These are phyloP conservation scores for Alternaria angustiovoidea DNA, from an alignment of 2,329 filamentous ascomycete genomes.

Conservation along the genomic window DNA sequence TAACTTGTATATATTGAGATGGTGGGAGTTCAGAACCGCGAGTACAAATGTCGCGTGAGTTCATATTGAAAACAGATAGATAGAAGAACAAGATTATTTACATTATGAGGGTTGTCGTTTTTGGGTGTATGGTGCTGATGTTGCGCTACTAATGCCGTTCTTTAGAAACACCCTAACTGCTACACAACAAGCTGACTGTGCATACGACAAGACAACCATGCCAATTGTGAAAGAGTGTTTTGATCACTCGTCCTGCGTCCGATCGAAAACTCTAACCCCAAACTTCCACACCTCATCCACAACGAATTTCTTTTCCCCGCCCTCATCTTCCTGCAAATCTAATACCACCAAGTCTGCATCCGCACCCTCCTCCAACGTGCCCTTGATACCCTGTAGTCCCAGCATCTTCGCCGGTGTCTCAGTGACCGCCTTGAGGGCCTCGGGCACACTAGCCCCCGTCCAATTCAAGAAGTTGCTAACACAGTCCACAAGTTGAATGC, in stretches of 20 bases:
- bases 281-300: conserved; percentile 86
- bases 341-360: conserved; percentile 71
- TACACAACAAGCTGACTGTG: background rate
- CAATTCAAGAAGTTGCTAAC: conserved; percentile 82
- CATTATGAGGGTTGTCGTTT: background rate
- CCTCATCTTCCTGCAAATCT: conserved; percentile 60
- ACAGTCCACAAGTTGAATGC: conserved; percentile 79
- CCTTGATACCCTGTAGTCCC: conserved; percentile 72
- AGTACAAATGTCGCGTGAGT: conserved; percentile 14
- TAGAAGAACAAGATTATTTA: conserved; percentile 10
- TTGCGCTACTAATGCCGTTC: background rate
- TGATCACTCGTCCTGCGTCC: conserved; percentile 2
- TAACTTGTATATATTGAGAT: conserved; percentile 15
- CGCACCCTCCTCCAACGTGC: conserved; percentile 57
- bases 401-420: conserved; percentile 80
- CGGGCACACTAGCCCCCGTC: conserved; percentile 72
- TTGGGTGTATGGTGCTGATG: background rate
- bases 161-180: too few relatives aligned
- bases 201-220: background rate
- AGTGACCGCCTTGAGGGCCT: conserved; percentile 76
- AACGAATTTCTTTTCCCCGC: conserved; percentile 61
- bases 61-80: conserved; percentile 10
- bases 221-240: background rate
- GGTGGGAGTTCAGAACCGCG: conserved; percentile 14
- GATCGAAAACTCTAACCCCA: conserved; percentile 56